Base-by-base conservation (phyloP, 2,329 filamentous ascomycete species). In the Ophiocordyceps polyrhachis-furcata region DNA sequence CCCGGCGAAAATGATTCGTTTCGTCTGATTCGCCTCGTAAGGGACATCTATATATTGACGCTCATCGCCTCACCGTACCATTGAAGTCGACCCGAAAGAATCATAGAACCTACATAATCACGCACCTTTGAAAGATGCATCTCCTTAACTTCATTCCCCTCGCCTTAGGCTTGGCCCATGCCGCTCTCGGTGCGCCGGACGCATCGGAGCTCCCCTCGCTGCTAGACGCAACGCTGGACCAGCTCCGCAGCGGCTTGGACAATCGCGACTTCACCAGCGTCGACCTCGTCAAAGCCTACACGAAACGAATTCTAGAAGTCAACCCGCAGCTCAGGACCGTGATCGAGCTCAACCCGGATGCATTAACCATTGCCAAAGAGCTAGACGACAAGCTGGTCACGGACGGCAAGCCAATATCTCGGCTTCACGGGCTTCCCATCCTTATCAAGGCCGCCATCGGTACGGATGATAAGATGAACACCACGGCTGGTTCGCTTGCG, bases 391-490 rank as follows among this genome's bases (percentile, higher is more conserved):
- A 53, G 1, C 49, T 65, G 5, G 66, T 69, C 43, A 45, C 23
- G 1, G 25, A 47, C 8, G 50, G 55, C 46, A 29, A 44, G 44
- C 2, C 29, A 37, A 4, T 51, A 53, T 21, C 69, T 0, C 73
- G 74, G 2, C 62, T 81, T 0, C 76, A 82, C 53, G 78, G 79
- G 6, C 67, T 82, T 4, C 79, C 78, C 0, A 70, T 82, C 21
- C 58, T 81, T 5, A 65, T 82, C 59, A 83, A 83, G 56, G 73
- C 79, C 58, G 80, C 78, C 53, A 79, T 83, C 43, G 76, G 71
- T 14, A 81, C 77, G 0, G 55, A 60, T 2, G 76, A 81, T 53
- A 56, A 64, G 47, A 77, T 81, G 74, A 70, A 76, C 52, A 81
- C 74, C 49, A 76, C 62, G 0, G 63, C 77, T 3, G 79, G 79